phyloP scores from a whole-genome alignment of 305 asterid genomes.

The Fraxinus sp. region DNA sequence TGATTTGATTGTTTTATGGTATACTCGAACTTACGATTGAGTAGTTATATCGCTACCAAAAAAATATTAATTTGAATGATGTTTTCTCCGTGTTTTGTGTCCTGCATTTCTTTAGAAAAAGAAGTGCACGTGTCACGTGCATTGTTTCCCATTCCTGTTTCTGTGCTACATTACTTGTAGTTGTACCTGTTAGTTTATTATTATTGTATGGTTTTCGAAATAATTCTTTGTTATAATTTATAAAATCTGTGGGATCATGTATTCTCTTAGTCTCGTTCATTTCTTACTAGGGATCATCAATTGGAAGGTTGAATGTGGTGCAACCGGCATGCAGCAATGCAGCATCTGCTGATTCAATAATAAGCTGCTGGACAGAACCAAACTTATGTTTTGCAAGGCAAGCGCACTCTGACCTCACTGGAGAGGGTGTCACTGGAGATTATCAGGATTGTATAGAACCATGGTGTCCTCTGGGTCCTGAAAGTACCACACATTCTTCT shows the following conservation, averaged over 20 bases:
- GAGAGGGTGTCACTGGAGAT: conserved; percentile 52
- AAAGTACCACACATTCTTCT: conserved; percentile 50
- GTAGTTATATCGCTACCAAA: background rate
- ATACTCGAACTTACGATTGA: background rate
- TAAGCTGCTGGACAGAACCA: conserved; percentile 70
- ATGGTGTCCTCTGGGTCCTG: conserved; percentile 63
- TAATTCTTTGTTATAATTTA: background rate
- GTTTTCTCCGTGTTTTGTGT: background rate
- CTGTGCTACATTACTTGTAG: background rate
- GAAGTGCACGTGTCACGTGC: background rate
- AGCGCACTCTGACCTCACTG: conserved; percentile 40
- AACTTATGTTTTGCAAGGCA: conserved; percentile 45
- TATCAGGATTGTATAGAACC: conserved; percentile 71
- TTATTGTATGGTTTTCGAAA: background rate
- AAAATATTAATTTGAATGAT: background rate
- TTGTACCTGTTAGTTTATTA: background rate
- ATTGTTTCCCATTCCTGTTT: background rate
- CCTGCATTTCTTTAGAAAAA: background rate
- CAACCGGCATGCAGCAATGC: conserved; percentile 64
- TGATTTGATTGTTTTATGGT: background rate
- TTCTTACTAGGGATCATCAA: conserved; percentile 40
- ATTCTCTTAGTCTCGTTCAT: conserved; percentile 10
- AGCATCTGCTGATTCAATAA: conserved; percentile 57
- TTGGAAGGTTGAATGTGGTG: conserved; percentile 35
- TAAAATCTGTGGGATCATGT: background rate